Base-by-base conservation (phyloP, 441 rosid genomes). In the Heliophila coronopifolia region DNA sequence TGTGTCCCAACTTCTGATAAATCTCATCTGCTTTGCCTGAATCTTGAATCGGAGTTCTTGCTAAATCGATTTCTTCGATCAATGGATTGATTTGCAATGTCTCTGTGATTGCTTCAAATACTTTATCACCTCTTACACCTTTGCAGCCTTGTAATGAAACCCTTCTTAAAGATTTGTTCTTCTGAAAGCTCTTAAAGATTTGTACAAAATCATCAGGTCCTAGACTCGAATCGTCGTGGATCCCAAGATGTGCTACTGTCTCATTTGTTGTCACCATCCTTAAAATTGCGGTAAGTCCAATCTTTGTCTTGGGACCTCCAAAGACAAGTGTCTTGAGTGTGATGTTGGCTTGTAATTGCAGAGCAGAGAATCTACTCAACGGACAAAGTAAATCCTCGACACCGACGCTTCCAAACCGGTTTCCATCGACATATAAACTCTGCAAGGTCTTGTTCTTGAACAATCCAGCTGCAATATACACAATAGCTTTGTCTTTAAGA, bases 281-380 rank as follows among this genome's bases (percentile, higher is more conserved):
- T 41, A 85, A 23, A 57, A 92, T 80, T 16, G 96, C 84, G 3
- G 83, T 67, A 6, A 87, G 66, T 27, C 96, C 94, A 6, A 87
- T 74, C 71, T 67, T 83, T 9, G 84, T 73, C 56, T 67, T 87
- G 38, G 76, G 44, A 12, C 95, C 94, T 44, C 94, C 95, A 18
- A 87, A 77, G 3, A 84, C 65, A 9, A 92, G 28, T 1, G 87
- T 61, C 66, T 70, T 78, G 15, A 87, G 67, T 1, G 94, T 81
- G 60, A 68, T 73, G 69, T 92, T 92, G n/a, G 96, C 96, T 71
- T 92, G 96, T 48, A 36, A 39, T 61, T 85, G 95, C 68, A 87
- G 67, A 40, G 92, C 52, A 4, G 94, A 81, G 78, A 92, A 92
- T 67, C 89, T 78, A 65, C 89, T 87, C 73, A 92, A 61, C 24